These are phyloP conservation scores for Diplodia corticola DNA, from an alignment of 2,329 filamentous ascomycete genomes.

Conservation along the genomic window DNA sequence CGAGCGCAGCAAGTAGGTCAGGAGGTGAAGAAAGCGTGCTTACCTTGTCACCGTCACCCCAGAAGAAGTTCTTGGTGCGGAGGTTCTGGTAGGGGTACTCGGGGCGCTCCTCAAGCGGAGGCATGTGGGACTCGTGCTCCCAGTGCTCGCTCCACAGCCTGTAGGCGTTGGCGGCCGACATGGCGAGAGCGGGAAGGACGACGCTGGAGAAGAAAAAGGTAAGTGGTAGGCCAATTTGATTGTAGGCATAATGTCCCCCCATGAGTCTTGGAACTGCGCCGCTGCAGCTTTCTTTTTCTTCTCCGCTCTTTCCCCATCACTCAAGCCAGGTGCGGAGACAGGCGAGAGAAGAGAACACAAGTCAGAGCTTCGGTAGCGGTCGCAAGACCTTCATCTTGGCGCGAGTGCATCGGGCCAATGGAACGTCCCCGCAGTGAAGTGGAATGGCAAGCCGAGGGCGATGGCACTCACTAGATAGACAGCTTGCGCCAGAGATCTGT, in stretches of 20 bases:
- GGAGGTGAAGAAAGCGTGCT: constrained; percentile 29
- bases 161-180: constrained; percentile 79
- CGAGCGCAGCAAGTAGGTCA: not conserved
- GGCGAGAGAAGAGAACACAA: not conserved
- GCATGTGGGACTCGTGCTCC: constrained; percentile 88
- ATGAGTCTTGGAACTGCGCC: not conserved
- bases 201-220: constrained; percentile 56
- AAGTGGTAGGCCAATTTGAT: not conserved
- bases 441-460: not conserved
- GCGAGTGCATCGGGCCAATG: not conserved
- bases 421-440: not conserved
- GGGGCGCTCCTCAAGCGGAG: constrained; percentile 82
- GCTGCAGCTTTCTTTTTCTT: not conserved
- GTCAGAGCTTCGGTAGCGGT: not conserved
- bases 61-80: constrained; percentile 91
- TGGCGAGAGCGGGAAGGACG: constrained; percentile 69
- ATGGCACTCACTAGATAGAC: constrained; percentile 79
- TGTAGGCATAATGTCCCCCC: not conserved
- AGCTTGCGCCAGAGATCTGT: constrained; percentile 94
- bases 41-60: constrained; percentile 95
- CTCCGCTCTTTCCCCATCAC: not conserved
- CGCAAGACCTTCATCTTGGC: not conserved
- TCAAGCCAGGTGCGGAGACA: not conserved
- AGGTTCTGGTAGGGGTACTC: constrained; percentile 99
- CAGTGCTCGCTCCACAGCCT: constrained; percentile 94